Conservation (phyloP, 305 asterid species). For the Stenogyne calaminthoides region DNA sequence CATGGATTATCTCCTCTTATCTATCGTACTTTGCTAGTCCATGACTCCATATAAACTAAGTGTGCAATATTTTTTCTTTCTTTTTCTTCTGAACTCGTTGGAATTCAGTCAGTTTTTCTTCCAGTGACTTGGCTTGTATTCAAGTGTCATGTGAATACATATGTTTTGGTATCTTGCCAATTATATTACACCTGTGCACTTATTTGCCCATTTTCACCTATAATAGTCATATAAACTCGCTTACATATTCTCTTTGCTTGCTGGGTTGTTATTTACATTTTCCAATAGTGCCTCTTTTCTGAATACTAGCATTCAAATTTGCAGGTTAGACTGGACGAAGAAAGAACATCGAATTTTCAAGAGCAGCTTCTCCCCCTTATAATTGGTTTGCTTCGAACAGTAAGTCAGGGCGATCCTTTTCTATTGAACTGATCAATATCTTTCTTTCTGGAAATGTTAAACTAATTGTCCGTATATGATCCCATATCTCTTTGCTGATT, state of each 20-base stretch:
- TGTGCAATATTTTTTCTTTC: neutral
- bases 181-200: constrained; percentile 17
- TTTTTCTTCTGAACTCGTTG: neutral
- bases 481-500: constrained; percentile 10
- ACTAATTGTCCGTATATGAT: constrained; percentile 4
- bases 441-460: constrained; percentile 18
- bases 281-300: constrained; percentile 19
- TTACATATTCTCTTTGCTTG: constrained; percentile 22
- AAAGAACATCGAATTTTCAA: constrained; percentile 67
- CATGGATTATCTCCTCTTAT: neutral
- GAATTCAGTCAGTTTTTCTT: constrained; percentile 5
- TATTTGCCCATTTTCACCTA: neutral
- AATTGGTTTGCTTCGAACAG: constrained; percentile 98
- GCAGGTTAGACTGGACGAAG: constrained; percentile 86
- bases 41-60: neutral
- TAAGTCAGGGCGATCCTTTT: constrained; percentile 49
- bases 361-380: constrained; percentile 96
- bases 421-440: constrained; percentile 25
- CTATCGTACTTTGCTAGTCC: neutral
- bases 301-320: constrained; percentile 35
- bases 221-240: constrained; percentile 1
- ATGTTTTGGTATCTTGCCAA: constrained; percentile 1
- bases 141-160: constrained; percentile 18
- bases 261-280: constrained; percentile 18
- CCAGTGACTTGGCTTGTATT: constrained; percentile 1